These are phyloP conservation scores for Agrostemma githago DNA, from an alignment of 148 eudicot species.

Conservation along the genomic window DNA sequence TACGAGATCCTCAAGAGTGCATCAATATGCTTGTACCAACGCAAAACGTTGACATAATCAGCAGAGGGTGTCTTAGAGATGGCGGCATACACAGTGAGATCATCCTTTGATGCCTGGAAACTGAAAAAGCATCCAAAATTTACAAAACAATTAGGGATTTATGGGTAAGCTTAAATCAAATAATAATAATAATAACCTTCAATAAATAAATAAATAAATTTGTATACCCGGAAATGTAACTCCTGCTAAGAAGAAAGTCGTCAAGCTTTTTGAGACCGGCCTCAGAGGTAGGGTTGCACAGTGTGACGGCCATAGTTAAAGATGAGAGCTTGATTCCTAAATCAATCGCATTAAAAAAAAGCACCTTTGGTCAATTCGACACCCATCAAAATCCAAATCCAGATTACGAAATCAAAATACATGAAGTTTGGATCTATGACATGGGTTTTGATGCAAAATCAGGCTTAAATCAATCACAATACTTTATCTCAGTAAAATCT, in stretches of 20 bases:
- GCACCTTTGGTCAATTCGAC: not conserved
- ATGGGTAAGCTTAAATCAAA: not conserved
- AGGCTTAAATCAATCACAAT: not conserved
- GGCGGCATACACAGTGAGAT: conserved; percentile 62
- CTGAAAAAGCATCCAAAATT: conserved; percentile 29
- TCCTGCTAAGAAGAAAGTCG: conserved; percentile 67
- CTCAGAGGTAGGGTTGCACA: conserved; percentile 45
- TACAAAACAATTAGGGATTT: not conserved
- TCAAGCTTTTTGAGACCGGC: conserved; percentile 91
- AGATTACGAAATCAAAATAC: not conserved
- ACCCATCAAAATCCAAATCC: not conserved
- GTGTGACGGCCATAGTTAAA: conserved; percentile 63
- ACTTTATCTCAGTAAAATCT: no score
- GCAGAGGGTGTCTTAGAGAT: conserved; percentile 59
- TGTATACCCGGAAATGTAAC: conserved; percentile 77
- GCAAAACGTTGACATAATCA: conserved; percentile 57
- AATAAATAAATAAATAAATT: no score
- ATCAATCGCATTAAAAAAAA: not conserved
- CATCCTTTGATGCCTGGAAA: conserved; percentile 94
- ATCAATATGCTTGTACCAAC: conserved; percentile 88
- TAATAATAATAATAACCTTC: no score
- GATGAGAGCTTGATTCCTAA: conserved; percentile 9
- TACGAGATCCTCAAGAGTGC: conserved; percentile 94
- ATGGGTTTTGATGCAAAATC: not conserved
- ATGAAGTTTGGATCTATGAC: not conserved